Evolutionary conservation across 441 rosid genomes (phyloP).

Genomic region (Corymbia calophylla): DNA sequence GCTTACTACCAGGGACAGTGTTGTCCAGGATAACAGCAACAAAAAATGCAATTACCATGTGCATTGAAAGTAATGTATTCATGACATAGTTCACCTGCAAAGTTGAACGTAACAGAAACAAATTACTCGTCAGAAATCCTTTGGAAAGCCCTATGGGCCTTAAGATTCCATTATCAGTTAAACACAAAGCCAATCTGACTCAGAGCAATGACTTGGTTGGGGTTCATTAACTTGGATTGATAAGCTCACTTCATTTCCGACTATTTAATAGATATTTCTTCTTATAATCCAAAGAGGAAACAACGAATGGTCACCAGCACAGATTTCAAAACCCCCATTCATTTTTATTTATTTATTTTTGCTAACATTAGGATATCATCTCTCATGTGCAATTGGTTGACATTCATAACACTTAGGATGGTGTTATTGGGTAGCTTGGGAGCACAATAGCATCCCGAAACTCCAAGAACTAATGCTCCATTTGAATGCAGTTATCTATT

Average conservation of each 20-base stretch:
- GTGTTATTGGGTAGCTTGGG: neutral
- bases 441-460: neutral
- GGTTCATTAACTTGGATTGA: neutral
- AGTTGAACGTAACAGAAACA: neutral
- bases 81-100: slow-evolving; percentile 84
- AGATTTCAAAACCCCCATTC: neutral
- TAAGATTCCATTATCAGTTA: neutral
- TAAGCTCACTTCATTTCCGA: neutral
- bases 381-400: neutral
- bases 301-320: neutral
- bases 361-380: neutral
- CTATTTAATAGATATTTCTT: neutral
- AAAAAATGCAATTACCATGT: slow-evolving; percentile 86
- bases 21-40: slow-evolving; percentile 88
- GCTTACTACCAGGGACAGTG: slow-evolving; percentile 87
- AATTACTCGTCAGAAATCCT: neutral
- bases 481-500: neutral
- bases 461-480: neutral
- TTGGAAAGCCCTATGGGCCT: neutral
- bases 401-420: neutral
- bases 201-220: neutral
- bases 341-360: too few species aligned
- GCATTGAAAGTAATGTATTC: slow-evolving; percentile 69
- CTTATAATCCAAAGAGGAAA: neutral
- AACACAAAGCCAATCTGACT: neutral